Base-by-base conservation (phyloP, 2,329 filamentous ascomycete species). In the Fusarium sp. region DNA sequence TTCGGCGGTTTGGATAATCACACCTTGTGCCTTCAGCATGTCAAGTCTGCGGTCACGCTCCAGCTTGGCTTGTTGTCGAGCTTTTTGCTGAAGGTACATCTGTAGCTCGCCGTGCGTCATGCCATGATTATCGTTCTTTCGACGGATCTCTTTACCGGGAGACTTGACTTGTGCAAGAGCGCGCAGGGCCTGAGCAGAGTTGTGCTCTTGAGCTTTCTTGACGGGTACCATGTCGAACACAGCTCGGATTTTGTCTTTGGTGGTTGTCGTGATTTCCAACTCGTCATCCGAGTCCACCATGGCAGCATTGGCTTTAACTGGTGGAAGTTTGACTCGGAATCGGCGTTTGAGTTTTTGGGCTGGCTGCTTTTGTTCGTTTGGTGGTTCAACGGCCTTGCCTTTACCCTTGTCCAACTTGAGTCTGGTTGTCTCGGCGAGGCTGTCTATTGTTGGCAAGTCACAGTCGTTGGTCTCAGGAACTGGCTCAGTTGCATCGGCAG, bases 1-100 rank as follows among this genome's bases (percentile, higher is more conserved):
- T 79, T 98, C 95, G 4, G 90, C 89, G 1, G 93, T 97, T 78
- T 94, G 91, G 20, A 98, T 85, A 25, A 91, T 83, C 27, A 98
- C 86, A 10, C 96, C 96, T 79, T 92, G 93, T 13, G 91, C 90
- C 74, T 88, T 89, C 42, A 99, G 86, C 72, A 90, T 86, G 59
- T 93, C 89, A 21, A 98, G 86, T 58, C 91, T 91, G 71, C 93
- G 90, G 63, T 93, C 88, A 55, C 93, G 90, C 78, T 96, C 93
- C 43, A 87, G 80, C 64, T 89, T 89, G 46, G 94, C 94, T 79
- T 99, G 96, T 64, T 91, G 86, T 46, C 93, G 89, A 8, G 93
- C 94, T 65, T 90, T 90, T 69, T 89, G 87, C 40, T 91, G 85
- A 10, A 98, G 82, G 34, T 84, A 86, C 12, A 85, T 82, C 47